Percentiles rank a stretch among this genome's conserved stretches.
Evolutionary conservation across 192 early-diverging fungal species (phyloP).

Genomic region (Backusella tarrabulga): DNA sequence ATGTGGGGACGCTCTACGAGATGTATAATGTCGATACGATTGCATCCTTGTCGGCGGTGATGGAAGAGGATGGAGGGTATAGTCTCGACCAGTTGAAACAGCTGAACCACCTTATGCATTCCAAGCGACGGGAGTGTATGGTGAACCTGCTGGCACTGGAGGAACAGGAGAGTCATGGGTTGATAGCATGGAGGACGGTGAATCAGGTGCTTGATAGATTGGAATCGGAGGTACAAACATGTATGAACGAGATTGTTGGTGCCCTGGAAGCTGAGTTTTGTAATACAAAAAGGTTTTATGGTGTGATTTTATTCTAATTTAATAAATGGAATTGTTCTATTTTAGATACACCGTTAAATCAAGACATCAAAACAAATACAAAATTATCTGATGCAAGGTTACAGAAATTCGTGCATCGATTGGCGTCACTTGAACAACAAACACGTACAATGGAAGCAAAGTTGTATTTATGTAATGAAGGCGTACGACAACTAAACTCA

Average conservation of each 20-base stretch:
- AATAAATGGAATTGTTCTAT: background rate
- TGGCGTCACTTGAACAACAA: constrained; percentile 49
- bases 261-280: constrained; percentile 45
- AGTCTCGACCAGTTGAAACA: constrained; percentile 48
- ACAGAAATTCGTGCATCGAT: constrained; percentile 38
- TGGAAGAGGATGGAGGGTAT: constrained; percentile 20
- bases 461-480: constrained; percentile 56
- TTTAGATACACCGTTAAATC: constrained; percentile 2
- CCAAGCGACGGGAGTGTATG: constrained; percentile 55
- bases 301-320: background rate
- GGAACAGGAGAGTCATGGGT: background rate
- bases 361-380: constrained; percentile 3
- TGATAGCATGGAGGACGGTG: constrained; percentile 9
- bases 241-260: constrained; percentile 40
- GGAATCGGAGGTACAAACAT: constrained; percentile 17
- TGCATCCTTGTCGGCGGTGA: constrained; percentile 13
- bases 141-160: constrained; percentile 45
- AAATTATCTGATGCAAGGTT: constrained; percentile 32
- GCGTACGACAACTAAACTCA: constrained; percentile 33
- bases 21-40: constrained; percentile 49
- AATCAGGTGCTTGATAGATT: constrained; percentile 12
- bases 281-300: constrained; percentile 16
- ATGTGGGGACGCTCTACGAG: constrained; percentile 43
- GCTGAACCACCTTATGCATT: constrained; percentile 40
- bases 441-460: constrained; percentile 56